Conservation (phyloP, 371 early-diverging fungal species). For the Mycotypha africana region DNA sequence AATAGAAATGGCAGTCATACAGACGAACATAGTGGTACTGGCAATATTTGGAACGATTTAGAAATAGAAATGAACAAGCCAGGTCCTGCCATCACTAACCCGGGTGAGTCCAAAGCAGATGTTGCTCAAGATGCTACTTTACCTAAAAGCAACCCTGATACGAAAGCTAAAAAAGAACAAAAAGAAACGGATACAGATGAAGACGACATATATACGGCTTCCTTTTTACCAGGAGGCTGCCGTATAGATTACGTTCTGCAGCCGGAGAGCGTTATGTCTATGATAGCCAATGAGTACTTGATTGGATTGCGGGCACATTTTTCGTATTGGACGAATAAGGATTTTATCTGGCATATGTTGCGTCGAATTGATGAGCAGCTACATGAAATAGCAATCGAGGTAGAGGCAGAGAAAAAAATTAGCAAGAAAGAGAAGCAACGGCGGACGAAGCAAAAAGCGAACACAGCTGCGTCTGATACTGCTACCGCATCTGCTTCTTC, state of each 20-base stretch:
- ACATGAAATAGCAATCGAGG: too few species aligned
- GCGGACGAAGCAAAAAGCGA: background rate
- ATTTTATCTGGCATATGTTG: conserved; percentile 45
- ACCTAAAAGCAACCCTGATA: background rate
- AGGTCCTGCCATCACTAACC: conserved; percentile 28
- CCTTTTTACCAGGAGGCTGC: conserved; percentile 22
- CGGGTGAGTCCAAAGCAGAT: conserved; percentile 26
- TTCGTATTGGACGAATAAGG: conserved; percentile 50
- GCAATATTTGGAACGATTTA: conserved; percentile 23
- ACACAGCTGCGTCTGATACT: background rate
- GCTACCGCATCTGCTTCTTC: too few species aligned
- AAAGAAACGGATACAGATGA: conserved; percentile 8
- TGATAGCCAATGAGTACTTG: conserved; percentile 49
- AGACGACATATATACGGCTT: conserved; percentile 9
- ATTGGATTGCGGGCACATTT: conserved; percentile 47
- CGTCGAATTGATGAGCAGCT: conserved; percentile 29
- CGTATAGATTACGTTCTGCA: conserved; percentile 43
- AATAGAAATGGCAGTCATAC: too few species aligned
- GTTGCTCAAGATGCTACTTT: conserved; percentile 31
- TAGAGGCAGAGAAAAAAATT: background rate
- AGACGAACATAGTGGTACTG: background rate
- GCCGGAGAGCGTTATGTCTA: conserved; percentile 45
- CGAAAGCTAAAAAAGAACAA: conserved; percentile 1
- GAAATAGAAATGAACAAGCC: conserved; percentile 31
- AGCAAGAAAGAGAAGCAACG: conserved; percentile 1